These are phyloP conservation scores for Cercospora sojina DNA, from an alignment of 2,329 filamentous ascomycete genomes.

Conservation along the genomic window DNA sequence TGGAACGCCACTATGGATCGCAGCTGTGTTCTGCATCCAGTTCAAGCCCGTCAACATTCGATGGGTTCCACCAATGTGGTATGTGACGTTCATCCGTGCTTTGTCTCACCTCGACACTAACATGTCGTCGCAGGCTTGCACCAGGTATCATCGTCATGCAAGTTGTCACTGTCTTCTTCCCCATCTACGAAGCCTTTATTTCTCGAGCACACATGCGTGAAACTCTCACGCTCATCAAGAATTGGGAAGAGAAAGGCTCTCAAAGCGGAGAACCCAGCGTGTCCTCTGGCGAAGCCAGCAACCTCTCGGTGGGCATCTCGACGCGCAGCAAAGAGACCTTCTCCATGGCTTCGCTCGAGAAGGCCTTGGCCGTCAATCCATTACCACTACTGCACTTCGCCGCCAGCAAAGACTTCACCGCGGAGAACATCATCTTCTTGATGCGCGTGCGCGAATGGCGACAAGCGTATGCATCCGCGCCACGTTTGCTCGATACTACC, in stretches of 20 bases:
- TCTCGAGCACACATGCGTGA: slow-evolving; percentile 38
- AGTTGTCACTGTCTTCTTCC: slow-evolving; percentile 63
- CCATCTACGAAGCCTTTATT: slow-evolving; percentile 57
- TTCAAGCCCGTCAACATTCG: slow-evolving; percentile 50
- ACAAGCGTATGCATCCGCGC: slow-evolving; percentile 21
- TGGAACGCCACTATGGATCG: slow-evolving; percentile 66
- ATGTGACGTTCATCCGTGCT: neutral
- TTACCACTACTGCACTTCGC: slow-evolving; percentile 63
- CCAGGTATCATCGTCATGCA: slow-evolving; percentile 64
- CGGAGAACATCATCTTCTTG: slow-evolving; percentile 69
- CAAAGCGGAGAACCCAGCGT: slow-evolving; percentile 19
- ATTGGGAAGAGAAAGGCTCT: slow-evolving; percentile 17
- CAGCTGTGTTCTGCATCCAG: slow-evolving; percentile 54
- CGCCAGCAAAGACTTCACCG: slow-evolving; percentile 65
- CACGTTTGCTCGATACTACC: slow-evolving; percentile 13
- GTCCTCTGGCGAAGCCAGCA: neutral
- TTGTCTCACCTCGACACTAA: neutral
- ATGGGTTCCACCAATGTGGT: slow-evolving; percentile 61
- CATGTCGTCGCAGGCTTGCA: slow-evolving; percentile 45
- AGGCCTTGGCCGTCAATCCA: slow-evolving; percentile 59
- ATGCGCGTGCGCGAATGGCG: slow-evolving; percentile 54
- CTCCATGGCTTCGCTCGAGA: slow-evolving; percentile 63
- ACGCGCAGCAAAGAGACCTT: slow-evolving; percentile 41
- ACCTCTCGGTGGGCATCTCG: slow-evolving; percentile 12
- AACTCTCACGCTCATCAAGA: slow-evolving; percentile 38